phyloP scores from a whole-genome alignment of 2,329 filamentous ascomycete genomes.

The Xylaria sp. region DNA sequence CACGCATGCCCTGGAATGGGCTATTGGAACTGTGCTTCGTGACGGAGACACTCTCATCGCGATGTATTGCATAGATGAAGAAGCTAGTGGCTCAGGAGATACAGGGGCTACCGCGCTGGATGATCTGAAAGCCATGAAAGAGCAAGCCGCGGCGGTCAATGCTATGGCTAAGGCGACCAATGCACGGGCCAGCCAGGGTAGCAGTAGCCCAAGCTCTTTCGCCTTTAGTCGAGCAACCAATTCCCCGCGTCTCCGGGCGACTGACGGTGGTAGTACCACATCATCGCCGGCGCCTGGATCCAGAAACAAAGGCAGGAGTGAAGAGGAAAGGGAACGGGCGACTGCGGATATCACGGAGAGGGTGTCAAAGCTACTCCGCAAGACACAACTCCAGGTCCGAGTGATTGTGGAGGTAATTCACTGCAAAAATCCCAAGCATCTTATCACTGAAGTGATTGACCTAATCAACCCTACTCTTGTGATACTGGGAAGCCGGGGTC shows the following conservation, averaged over 20 bases:
- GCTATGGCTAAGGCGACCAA: slow-evolving; percentile 54
- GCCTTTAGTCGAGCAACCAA: slow-evolving; percentile 35
- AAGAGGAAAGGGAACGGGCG: slow-evolving; percentile 80
- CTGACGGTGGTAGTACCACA: slow-evolving; percentile 43
- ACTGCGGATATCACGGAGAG: slow-evolving; percentile 84
- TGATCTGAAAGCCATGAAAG: slow-evolving; percentile 75
- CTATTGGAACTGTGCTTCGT: slow-evolving; percentile 89
- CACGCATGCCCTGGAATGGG: slow-evolving; percentile 95
- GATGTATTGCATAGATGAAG: slow-evolving; percentile 93
- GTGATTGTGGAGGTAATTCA: slow-evolving; percentile 96
- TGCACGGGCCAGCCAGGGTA: slow-evolving; percentile 34
- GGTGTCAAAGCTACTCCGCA: slow-evolving; percentile 83
- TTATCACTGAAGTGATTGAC: slow-evolving; percentile 98
- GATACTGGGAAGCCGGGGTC: slow-evolving; percentile 87
- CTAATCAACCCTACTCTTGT: slow-evolving; percentile 89
- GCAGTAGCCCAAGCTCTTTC: slow-evolving; percentile 37
- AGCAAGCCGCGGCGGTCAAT: slow-evolving; percentile 75
- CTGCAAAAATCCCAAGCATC: slow-evolving; percentile 95
- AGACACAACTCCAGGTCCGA: slow-evolving; percentile 89
- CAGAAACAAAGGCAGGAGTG: slow-evolving; percentile 63
- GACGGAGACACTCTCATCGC: slow-evolving; percentile 94
- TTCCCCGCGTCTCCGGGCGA: slow-evolving; percentile 47
- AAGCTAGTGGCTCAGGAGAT: slow-evolving; percentile 63
- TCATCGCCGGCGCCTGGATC: slow-evolving; percentile 56
- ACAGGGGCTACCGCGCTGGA: slow-evolving; percentile 67